phyloP scores from a whole-genome alignment of 345 rosid genomes.

The Bruguiera gymnorhiza region DNA sequence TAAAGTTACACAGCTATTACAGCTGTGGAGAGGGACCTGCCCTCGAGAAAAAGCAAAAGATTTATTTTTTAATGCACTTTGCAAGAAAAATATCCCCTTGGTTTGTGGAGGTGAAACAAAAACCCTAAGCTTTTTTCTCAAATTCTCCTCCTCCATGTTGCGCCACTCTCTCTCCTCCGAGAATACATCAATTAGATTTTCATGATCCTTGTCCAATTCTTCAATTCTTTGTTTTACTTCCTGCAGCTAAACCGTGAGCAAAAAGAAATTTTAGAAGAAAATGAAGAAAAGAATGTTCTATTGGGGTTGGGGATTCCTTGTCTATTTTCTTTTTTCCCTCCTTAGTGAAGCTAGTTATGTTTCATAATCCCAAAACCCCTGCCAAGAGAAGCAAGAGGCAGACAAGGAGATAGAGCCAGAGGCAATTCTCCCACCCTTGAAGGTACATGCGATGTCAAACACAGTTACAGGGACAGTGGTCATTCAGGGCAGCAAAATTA shows the following conservation, averaged over 20 bases:
- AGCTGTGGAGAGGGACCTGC: too few relatives aligned
- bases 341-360: too few relatives aligned
- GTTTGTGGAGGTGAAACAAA: not conserved
- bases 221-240: slow-evolving; percentile 47
- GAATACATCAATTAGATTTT: slow-evolving; percentile 57
- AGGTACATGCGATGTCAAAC: too few relatives aligned
- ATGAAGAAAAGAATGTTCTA: not conserved
- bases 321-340: too few relatives aligned
- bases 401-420: too few relatives aligned
- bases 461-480: too few relatives aligned
- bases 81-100: not conserved
- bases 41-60: not conserved
- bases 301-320: not conserved
- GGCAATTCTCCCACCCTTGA: too few relatives aligned
- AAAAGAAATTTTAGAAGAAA: not conserved
- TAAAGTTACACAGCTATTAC: too few relatives aligned
- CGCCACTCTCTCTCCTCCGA: slow-evolving; percentile 72
- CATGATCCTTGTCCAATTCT: slow-evolving; percentile 65
- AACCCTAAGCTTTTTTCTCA: slow-evolving; percentile 71
- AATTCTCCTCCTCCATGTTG: slow-evolving; percentile 58
- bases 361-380: too few relatives aligned
- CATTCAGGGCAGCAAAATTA: too few relatives aligned
- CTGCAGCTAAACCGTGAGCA: slow-evolving; percentile 38
- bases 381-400: too few relatives aligned
- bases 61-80: not conserved